These are phyloP conservation scores for Colletotrichum caudatum DNA, from an alignment of 2,329 filamentous ascomycete species.

Conservation along the genomic window DNA sequence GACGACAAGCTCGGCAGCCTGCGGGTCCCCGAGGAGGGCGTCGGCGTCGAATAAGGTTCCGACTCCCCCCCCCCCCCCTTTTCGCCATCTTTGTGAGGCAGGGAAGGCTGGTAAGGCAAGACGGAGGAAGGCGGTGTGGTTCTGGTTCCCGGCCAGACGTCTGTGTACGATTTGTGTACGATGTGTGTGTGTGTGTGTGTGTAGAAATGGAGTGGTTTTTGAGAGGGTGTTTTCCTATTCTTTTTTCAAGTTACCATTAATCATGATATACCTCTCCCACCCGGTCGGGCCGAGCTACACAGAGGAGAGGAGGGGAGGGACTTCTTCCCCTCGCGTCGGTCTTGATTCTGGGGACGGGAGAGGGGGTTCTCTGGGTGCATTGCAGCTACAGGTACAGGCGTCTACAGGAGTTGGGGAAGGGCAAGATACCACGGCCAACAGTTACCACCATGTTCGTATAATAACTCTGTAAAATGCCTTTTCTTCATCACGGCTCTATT, in stretches of 20 bases:
- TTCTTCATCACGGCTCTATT: conserved; percentile 3
- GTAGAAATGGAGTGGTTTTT: not conserved
- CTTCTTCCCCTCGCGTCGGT: not conserved
- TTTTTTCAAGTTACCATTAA: not conserved
- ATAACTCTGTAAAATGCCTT: conserved; percentile 10
- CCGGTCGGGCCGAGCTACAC: not conserved
- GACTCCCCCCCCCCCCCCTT: no score
- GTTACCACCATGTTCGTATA: conserved; percentile 11
- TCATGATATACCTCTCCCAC: not conserved
- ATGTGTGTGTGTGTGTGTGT: not conserved
- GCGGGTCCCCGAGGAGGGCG: conserved; percentile 64
- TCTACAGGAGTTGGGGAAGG: conserved; percentile 30
- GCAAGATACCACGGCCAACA: conserved; percentile 41
- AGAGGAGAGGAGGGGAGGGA: no score
- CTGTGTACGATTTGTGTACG: no score
- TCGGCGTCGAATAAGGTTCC: conserved; percentile 50
- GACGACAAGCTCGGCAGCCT: conserved; percentile 70
- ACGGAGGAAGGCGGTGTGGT: no score
- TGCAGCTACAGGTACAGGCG: conserved; percentile 25
- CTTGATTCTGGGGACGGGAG: not conserved
- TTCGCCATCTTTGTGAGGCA: no score
- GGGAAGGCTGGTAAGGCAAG: no score
- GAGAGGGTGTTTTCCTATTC: not conserved
- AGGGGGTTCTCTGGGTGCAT: not conserved
- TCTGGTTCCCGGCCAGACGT: not conserved